Evolutionary conservation across 805 yeast species (phyloP), one percentile per base, ranked within the genome.

Genomic region (Wickerhamomyces canadensis): DNA sequence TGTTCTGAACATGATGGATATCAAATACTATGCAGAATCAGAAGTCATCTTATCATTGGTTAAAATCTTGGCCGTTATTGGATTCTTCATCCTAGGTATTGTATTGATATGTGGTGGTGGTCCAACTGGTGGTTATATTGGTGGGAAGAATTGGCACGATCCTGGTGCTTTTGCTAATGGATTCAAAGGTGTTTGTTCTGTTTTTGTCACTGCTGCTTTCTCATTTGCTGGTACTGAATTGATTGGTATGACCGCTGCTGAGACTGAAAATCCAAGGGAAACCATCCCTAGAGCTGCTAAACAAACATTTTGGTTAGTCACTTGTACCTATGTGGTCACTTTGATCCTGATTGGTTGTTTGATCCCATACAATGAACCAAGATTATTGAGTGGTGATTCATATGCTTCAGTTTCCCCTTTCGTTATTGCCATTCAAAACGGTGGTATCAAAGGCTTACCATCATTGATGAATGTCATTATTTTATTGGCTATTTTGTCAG

Each of bases 151-250:
- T 51, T 72, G 75, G 75, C 53, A 58, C 35, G 44, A 63, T 33
- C 77, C 78, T n/a, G 89, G 89, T 33, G 80, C 87, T 0, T 80
- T 83, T 52, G 74, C 76, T 19, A 57, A 69, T 29, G 65, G 71
- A 13, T 70, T 70, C 53, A 70, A 70, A 41, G 77, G 76, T 42
- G 61, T 72, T 30, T 65, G 74, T 45, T 62, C 78, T 41, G 75
- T 78, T 34, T 58, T 78, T 28, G 62, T 74, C 31, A 71, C 76
- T 40, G 61, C 72, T 53, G 66, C 74, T 31, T 69, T 78, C 44
- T 74, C 77, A 37, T 72, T 77, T 51, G 83, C 83, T 35, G 84
- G 84, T 39, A 79, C 84, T 17, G 85, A 78, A 60, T 62, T 78
- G 44, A 66, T 78, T 44, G 75, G 70, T 13, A 57, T 72, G 33